Evolutionary conservation across 768 basidiomycete species (phyloP), one percentile per base, ranked within the genome.

Genomic region (Epithele typhae): DNA sequence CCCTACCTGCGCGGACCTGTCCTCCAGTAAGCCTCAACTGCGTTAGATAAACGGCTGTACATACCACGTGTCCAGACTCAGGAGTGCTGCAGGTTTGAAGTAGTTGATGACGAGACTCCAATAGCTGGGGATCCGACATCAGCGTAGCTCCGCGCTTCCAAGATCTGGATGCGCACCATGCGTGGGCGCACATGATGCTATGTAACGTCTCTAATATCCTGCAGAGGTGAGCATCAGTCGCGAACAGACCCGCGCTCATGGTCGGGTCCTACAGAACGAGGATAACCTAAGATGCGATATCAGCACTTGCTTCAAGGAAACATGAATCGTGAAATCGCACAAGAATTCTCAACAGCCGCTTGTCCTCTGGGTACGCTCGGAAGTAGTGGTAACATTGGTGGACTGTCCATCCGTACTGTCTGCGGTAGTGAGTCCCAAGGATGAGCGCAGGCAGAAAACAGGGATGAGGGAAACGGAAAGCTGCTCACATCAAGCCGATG

Each of bases 381-480:
- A 40, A 49, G 15, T 49, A 49, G 15, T 14, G 18, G 24, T 49
- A 45, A 32, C 48, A 44, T 18, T 49, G 48, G 33, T 45, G 21
- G 5, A 30, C 38, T 3, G 48, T 49, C 48, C 48, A 49, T 25
- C 48, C 48, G 27, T 45, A 49, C 21, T 49, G 48, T 40, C 48
- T 49, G 36, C 25, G 11, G 2, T 4, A 14, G 19, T 15, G n/a
- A 24, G n/a, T 24, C 9, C 21, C 9, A 8, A n/a, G 9, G 12
- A 32, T 15, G 18, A 25, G 8, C 14, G 6, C 21, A 22, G 11
- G 33, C 5, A 23, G 5, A 4, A 12, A 10, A 18, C 6, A 30
- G 15, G n/a, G 27, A 11, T 5, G 9, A 3, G 21, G 19, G 10
- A 15, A 12, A 24, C 47, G 10, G n/a, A n/a, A n/a, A n/a, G n/a